Percentiles rank a stretch among this genome's conserved stretches.
These are phyloP conservation scores for Phytophthora citrophthora DNA, from an alignment of 352 stramenopile species.

Conservation along the genomic window DNA sequence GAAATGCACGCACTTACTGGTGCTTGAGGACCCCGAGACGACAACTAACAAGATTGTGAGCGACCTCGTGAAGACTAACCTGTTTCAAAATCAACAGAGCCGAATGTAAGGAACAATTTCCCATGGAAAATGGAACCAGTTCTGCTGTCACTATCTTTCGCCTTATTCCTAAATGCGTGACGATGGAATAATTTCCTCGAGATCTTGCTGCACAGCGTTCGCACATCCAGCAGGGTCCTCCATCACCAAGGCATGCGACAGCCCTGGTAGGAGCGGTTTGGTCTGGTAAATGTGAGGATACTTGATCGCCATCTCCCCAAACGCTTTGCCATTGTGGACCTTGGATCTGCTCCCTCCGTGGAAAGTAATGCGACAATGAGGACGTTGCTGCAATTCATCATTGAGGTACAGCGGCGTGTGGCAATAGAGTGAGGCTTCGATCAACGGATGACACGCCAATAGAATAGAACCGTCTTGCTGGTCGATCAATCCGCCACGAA, in stretches of 20 bases:
- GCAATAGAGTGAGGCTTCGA: slow-evolving; percentile 52
- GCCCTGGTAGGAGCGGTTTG: slow-evolving; percentile 33
- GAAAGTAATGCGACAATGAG: slow-evolving; percentile 44
- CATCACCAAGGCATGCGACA: slow-evolving; percentile 54
- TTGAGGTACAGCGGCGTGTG: slow-evolving; percentile 38
- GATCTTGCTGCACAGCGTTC: slow-evolving; percentile 36
- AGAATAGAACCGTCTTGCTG: slow-evolving; percentile 30
- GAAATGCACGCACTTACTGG: slow-evolving; percentile 40
- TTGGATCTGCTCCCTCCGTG: slow-evolving; percentile 49
- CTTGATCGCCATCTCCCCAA: slow-evolving; percentile 31
- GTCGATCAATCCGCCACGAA: slow-evolving; percentile 31
- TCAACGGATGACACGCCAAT: slow-evolving; percentile 45
- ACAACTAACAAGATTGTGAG: slow-evolving; percentile 32
- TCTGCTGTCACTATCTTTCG: too few relatives aligned
- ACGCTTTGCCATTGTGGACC: slow-evolving; percentile 39
- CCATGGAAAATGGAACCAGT: too few relatives aligned
- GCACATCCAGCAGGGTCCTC: slow-evolving; percentile 48
- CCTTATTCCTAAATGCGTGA: too few relatives aligned
- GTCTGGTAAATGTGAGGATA: slow-evolving; percentile 45
- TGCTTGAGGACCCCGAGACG: slow-evolving; percentile 45
- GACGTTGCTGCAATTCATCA: slow-evolving; percentile 29
- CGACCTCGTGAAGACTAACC: slow-evolving; percentile 28
- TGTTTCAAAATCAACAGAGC: slow-evolving; percentile 7
- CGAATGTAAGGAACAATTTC: slow-evolving; percentile 9
- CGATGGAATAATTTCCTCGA: slow-evolving; percentile 23